A percentile compares a stretch with the other conserved stretches of the same genome.
phyloP scores from a whole-genome alignment of 108 stramenopile species.

The Nannochloropsis oceanica region DNA sequence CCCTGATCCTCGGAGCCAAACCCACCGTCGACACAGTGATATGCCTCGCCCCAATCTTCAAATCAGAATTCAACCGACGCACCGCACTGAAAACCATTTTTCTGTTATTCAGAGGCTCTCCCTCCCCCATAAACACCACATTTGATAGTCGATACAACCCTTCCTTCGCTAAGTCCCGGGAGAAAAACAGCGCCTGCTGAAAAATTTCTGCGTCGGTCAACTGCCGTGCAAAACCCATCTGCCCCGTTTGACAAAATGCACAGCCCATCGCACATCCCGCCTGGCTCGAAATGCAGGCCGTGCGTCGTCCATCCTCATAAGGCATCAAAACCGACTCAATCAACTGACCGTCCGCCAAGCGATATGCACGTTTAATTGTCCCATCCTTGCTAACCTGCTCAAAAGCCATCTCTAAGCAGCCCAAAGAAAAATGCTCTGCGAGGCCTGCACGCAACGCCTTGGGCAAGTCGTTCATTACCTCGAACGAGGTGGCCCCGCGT shows the following conservation, averaged over 20 bases:
- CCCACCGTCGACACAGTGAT: constrained; percentile 85
- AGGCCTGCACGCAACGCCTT: constrained; percentile 47
- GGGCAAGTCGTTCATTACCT: constrained; percentile 71
- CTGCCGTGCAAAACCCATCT: constrained; percentile 90
- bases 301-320: constrained; percentile 79
- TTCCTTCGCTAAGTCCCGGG: constrained; percentile 1
- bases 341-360: constrained; percentile 64
- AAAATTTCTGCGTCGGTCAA: constrained; percentile 74
- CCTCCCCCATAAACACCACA: constrained; percentile 96
- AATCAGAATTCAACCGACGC: constrained; percentile 58
- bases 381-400: constrained; percentile 69
- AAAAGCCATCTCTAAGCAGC: constrained; percentile 36
- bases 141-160: constrained; percentile 58
- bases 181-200: constrained; percentile 53
- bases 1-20: constrained; percentile 30
- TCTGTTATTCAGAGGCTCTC: constrained; percentile 77
- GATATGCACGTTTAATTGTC: constrained; percentile 76
- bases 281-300: constrained; percentile 82
- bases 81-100: constrained; percentile 71
- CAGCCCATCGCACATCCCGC: constrained; percentile 94
- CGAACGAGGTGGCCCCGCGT: constrained; percentile 53
- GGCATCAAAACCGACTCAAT: constrained; percentile 96
- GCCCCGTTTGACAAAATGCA: constrained; percentile 75
- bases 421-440: constrained; percentile 34
- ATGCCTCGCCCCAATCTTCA: constrained; percentile 77